These are phyloP conservation scores for Aspergillus avenaceus DNA, from an alignment of 495 filamentous ascomycete genomes.

Conservation along the genomic window DNA sequence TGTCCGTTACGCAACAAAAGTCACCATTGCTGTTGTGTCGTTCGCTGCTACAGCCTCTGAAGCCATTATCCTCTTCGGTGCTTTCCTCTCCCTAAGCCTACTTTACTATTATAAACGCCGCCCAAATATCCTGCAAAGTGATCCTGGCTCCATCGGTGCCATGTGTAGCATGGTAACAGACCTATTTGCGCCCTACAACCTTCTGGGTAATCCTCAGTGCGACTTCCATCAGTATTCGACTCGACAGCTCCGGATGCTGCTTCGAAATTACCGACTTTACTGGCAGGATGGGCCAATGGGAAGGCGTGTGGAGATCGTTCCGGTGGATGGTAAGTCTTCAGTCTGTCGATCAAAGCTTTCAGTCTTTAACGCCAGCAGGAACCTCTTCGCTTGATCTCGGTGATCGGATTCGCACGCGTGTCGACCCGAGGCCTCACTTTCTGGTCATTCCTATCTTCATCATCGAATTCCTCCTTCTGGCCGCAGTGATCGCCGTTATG, in stretches of 20 bases:
- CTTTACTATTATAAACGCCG: slow-evolving; percentile 29
- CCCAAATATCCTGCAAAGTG: slow-evolving; percentile 33
- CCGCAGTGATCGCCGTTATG: slow-evolving; percentile 34
- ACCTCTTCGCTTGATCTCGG: slow-evolving; percentile 24
- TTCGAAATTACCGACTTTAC: slow-evolving; percentile 28
- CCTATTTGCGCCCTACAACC: slow-evolving; percentile 28
- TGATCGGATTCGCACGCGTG: slow-evolving; percentile 20
- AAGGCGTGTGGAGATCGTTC: slow-evolving; percentile 31
- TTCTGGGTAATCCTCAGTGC: slow-evolving; percentile 24
- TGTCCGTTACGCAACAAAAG: slow-evolving; percentile 20
- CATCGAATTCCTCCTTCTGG: slow-evolving; percentile 33
- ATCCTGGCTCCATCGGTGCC: slow-evolving; percentile 38
- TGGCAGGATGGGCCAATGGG: slow-evolving; percentile 31
- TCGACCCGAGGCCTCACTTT: slow-evolving; percentile 39
- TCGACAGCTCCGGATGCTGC: slow-evolving; percentile 30
- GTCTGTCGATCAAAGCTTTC: background rate
- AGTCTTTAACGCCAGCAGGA: slow-evolving; percentile 11
- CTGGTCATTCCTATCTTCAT: slow-evolving; percentile 39
- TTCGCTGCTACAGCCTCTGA: slow-evolving; percentile 33
- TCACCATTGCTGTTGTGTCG: slow-evolving; percentile 30
- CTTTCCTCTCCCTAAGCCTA: slow-evolving; percentile 23
- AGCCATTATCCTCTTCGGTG: slow-evolving; percentile 24
- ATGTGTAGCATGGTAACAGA: slow-evolving; percentile 42
- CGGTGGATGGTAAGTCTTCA: slow-evolving; percentile 25
- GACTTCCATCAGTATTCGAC: slow-evolving; percentile 40